These are phyloP conservation scores for Zygosaccharomyces bailii DNA, from an alignment of 805 yeast genomes.

Conservation along the genomic window DNA sequence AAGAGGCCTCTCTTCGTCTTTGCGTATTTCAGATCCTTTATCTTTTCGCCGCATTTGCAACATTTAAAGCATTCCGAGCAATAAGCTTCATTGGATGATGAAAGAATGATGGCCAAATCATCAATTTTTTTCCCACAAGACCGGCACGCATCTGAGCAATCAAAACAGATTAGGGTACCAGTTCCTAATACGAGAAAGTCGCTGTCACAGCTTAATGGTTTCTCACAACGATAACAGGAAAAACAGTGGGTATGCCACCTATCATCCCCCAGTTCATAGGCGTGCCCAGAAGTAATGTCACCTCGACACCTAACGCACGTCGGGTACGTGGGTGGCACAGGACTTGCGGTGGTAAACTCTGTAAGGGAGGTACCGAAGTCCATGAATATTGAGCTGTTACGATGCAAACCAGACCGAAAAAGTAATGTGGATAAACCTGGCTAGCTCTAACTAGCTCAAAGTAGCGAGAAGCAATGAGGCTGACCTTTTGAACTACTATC, in stretches of 20 bases:
- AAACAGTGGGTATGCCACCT: conserved; percentile 96
- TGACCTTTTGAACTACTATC: not conserved
- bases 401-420: not conserved
- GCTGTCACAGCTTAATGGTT: conserved; percentile 77
- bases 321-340: conserved; percentile 19
- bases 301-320: conserved; percentile 44
- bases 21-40: conserved; percentile 87
- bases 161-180: conserved; percentile 84
- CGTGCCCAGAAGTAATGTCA: conserved; percentile 82
- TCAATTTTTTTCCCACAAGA: conserved; percentile 83
- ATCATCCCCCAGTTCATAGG: conserved; percentile 90
- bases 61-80: conserved; percentile 89
- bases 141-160: conserved; percentile 87
- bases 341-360: conserved; percentile 4
- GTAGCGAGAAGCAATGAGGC: not conserved
- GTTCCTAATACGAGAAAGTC: conserved; percentile 90
- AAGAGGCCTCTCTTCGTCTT: conserved; percentile 89
- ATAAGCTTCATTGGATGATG: conserved; percentile 94
- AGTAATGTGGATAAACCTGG: not conserved
- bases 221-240: conserved; percentile 78
- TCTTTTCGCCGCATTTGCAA: conserved; percentile 77
- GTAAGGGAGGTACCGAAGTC: conserved; percentile 5
- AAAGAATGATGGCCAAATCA: conserved; percentile 75
- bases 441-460: not conserved
- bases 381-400: conserved; percentile 1